A percentile compares a stretch with the other conserved stretches of the same genome.
Evolutionary conservation across 225 moss, liverwort and hornwort species (phyloP).

Genomic region (Anthoceros angustus): DNA sequence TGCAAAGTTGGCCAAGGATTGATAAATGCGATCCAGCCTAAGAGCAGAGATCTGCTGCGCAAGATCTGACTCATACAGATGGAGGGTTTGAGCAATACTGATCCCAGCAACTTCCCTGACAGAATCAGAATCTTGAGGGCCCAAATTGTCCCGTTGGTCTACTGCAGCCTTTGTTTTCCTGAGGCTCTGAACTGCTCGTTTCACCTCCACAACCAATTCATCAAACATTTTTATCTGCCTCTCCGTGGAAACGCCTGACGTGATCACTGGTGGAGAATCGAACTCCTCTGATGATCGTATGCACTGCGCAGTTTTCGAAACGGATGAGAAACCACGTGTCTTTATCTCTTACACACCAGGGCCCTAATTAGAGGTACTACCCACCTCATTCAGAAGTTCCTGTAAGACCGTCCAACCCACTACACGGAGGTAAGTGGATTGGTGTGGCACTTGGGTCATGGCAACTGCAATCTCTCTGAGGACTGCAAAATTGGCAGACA

Average conservation of each 20-base stretch:
- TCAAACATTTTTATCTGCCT: neutral
- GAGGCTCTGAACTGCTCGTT: neutral
- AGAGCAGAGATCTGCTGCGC: conserved; percentile 46
- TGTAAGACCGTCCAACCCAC: conserved; percentile 45
- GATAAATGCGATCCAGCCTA: conserved; percentile 38
- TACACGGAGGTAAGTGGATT: conserved; percentile 11
- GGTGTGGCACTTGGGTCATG: conserved; percentile 21
- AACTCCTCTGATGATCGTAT: neutral
- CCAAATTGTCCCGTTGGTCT: neutral
- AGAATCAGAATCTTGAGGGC: conserved; percentile 1
- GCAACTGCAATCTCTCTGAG: conserved; percentile 21
- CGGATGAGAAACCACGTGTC: too few species aligned
- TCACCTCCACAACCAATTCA: neutral
- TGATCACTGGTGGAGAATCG: neutral
- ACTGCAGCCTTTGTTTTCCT: neutral
- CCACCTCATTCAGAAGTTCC: conserved; percentile 35
- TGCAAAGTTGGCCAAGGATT: conserved; percentile 32
- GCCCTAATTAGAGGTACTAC: neutral
- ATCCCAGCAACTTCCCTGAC: conserved; percentile 18
- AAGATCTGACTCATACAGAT: conserved; percentile 37
- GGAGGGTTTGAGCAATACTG: conserved; percentile 30
- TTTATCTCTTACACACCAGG: neutral
- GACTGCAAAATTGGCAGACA: conserved; percentile 33
- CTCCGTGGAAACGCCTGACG: neutral
- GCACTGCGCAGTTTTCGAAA: neutral